Conservation (phyloP, 805 yeast genomes). For the Saccharomycopsis synnaedendra region DNA sequence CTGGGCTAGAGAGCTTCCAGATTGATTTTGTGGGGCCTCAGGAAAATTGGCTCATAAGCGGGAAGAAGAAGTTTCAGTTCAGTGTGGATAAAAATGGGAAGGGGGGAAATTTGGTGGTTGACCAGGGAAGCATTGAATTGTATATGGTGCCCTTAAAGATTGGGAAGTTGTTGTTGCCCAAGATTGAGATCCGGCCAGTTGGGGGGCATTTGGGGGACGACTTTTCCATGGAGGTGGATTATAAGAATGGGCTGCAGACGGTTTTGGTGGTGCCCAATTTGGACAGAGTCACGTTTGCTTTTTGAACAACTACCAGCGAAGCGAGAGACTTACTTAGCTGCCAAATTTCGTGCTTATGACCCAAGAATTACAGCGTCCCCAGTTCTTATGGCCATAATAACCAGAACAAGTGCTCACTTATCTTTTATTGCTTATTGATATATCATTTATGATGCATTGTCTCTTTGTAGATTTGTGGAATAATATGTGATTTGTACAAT, state of each 20-base stretch:
- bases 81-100: constrained; percentile 22
- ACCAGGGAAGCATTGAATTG: constrained; percentile 24
- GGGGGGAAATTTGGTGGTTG: constrained; percentile 6
- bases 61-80: constrained; percentile 47
- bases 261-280: constrained; percentile 61
- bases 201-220: constrained; percentile 24
- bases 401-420: too few relatives aligned
- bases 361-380: too few relatives aligned
- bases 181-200: constrained; percentile 31
- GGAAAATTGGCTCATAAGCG: constrained; percentile 77
- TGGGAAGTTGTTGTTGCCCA: constrained; percentile 65
- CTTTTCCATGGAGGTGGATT: constrained; percentile 45
- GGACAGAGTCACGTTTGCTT: constrained; percentile 49
- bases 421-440: too few relatives aligned
- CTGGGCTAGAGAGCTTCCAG: constrained; percentile 25
- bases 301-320: constrained; percentile 23
- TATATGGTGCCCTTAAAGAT: constrained; percentile 62
- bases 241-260: constrained; percentile 57
- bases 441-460: too few relatives aligned
- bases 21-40: constrained; percentile 36
- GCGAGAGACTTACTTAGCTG: too few relatives aligned
- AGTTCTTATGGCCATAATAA: too few relatives aligned
- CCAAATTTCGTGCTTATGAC: too few relatives aligned
- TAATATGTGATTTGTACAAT: too few relatives aligned
- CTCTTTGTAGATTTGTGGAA: too few relatives aligned